phyloP scores from a whole-genome alignment of 768 basidiomycete genomes.

The Mycena vulgaris region DNA sequence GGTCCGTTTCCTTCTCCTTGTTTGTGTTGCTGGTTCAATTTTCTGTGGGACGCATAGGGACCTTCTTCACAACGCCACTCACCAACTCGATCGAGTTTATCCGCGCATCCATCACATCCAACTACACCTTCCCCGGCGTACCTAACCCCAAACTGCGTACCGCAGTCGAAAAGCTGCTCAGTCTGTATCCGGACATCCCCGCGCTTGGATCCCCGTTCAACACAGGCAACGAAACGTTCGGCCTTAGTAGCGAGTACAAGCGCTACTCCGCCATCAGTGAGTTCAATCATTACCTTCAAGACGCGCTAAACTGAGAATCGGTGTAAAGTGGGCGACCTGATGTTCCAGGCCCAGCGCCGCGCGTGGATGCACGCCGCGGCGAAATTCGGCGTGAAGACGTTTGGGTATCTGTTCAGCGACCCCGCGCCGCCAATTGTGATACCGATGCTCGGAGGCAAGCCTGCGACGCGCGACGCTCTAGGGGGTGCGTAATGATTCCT shows the following conservation, averaged over 20 bases:
- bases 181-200: constrained; percentile 57
- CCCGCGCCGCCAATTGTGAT: constrained; percentile 26
- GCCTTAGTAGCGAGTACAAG: constrained; percentile 54
- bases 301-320: no score
- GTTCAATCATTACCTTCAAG: no score
- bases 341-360: constrained; percentile 41
- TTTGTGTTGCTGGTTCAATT: neutral
- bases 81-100: constrained; percentile 2
- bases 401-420: constrained; percentile 57
- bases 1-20: neutral
- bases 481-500: no score
- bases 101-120: neutral
- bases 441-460: neutral
- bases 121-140: no score
- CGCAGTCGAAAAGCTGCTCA: neutral
- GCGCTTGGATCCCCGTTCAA: constrained; percentile 60
- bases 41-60: neutral
- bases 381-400: constrained; percentile 49
- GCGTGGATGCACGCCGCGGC: constrained; percentile 51
- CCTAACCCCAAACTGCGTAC: no score
- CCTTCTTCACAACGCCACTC: constrained; percentile 3
- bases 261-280: constrained; percentile 52
- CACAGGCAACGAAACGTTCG: constrained; percentile 58
- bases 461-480: no score
- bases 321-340: constrained; percentile 8